These are phyloP conservation scores for Aureobasidium namibiae DNA, from an alignment of 2,329 filamentous ascomycete genomes.

Conservation along the genomic window DNA sequence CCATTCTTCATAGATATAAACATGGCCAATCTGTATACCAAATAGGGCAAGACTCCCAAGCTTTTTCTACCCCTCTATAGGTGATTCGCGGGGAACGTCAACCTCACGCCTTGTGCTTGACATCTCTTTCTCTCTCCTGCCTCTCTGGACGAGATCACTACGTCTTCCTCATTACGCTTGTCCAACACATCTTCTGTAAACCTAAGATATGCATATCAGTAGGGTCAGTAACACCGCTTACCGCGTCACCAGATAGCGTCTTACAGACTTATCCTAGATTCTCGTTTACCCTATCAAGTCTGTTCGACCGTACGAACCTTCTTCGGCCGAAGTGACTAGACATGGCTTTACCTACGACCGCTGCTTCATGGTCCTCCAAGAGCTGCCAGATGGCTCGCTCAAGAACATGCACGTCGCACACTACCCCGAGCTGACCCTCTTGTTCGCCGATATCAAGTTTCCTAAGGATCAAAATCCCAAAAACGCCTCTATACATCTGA, in stretches of 20 bases:
- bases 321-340: conserved; percentile 32
- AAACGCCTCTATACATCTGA: conserved; percentile 30
- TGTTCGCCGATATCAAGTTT: conserved; percentile 30
- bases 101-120: neutral
- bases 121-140: neutral
- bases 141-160: neutral
- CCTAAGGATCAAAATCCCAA: conserved; percentile 23
- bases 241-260: conserved; percentile 9
- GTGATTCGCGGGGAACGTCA: neutral
- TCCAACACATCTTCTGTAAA: neutral
- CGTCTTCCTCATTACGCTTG: neutral
- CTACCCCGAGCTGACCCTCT: conserved; percentile 34
- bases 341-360: conserved; percentile 40
- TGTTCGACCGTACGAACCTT: conserved; percentile 31
- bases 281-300: conserved; percentile 43
- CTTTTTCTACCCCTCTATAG: neutral
- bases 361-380: conserved; percentile 35
- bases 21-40: neutral
- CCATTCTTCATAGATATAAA: too few species aligned
- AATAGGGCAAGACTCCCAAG: conserved; percentile 3
- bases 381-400: conserved; percentile 25
- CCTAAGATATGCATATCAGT: conserved; percentile 25
- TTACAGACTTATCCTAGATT: conserved; percentile 23
- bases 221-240: conserved; percentile 19
- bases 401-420: conserved; percentile 36